Conservation (phyloP, 495 filamentous ascomycete species). For the Penicillium coffeae region DNA sequence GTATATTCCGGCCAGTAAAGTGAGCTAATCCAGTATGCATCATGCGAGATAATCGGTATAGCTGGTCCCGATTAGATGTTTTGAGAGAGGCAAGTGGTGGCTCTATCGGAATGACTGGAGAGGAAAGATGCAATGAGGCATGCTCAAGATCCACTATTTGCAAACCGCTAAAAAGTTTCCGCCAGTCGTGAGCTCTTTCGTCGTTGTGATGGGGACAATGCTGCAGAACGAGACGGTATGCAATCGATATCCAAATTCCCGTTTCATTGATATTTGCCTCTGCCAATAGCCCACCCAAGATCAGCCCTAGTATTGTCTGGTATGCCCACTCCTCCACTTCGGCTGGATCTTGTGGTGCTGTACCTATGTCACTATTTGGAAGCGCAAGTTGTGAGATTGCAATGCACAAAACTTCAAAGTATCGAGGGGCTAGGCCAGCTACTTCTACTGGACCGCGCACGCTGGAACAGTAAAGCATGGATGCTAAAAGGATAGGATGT, state of each 20-base stretch:
- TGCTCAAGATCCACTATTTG: neutral
- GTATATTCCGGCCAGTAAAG: neutral
- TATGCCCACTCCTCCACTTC: neutral
- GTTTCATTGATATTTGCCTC: neutral
- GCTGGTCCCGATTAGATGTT: neutral
- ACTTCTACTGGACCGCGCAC: neutral
- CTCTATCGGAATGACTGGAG: neutral
- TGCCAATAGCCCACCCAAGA: neutral
- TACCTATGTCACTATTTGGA: neutral
- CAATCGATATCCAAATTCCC: neutral
- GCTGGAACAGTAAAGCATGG: neutral
- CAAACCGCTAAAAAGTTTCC: neutral
- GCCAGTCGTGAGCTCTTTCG: neutral
- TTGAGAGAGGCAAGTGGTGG: neutral
- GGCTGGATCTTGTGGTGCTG: neutral
- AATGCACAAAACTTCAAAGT: neutral
- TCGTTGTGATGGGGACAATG: neutral
- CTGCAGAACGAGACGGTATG: neutral
- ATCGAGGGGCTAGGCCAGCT: neutral
- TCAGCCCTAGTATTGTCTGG: neutral
- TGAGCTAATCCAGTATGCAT: neutral
- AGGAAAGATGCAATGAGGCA: neutral
- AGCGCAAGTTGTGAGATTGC: neutral
- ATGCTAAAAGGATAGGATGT: neutral
- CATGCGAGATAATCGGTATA: neutral